phyloP scores from a whole-genome alignment of 495 filamentous ascomycete genomes.

The Tuber umbilicatum region DNA sequence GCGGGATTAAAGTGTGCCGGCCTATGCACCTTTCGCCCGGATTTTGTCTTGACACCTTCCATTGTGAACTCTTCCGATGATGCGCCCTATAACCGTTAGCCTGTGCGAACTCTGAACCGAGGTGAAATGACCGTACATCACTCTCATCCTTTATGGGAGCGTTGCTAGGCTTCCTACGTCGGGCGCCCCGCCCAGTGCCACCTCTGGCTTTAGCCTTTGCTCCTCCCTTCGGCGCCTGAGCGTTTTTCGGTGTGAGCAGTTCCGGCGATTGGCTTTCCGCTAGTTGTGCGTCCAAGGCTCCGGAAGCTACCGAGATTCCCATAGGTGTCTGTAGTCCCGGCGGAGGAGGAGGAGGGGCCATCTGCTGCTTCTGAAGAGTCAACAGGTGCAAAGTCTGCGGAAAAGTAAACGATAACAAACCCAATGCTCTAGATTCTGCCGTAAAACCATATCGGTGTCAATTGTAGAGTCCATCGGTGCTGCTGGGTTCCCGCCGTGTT shows the following conservation, averaged over 20 bases:
- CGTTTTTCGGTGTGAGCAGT: constrained; percentile 15
- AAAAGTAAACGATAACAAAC: constrained; percentile 5
- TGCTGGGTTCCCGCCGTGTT: background rate
- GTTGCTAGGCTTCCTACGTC: constrained; percentile 28
- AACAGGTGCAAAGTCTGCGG: constrained; percentile 15
- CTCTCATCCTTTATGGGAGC: constrained; percentile 36
- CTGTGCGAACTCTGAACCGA: background rate
- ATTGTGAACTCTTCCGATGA: constrained; percentile 42
- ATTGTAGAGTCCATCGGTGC: background rate
- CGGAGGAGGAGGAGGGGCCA: constrained; percentile 12
- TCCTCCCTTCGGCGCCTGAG: constrained; percentile 19
- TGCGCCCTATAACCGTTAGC: constrained; percentile 19
- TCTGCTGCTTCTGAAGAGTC: constrained; percentile 12
- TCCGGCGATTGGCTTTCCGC: constrained; percentile 15
- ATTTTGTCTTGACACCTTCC: constrained; percentile 59
- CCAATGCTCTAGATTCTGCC: constrained; percentile 30
- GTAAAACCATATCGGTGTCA: constrained; percentile 34
- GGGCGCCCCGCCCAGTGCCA: constrained; percentile 18
- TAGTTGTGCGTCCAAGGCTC: background rate
- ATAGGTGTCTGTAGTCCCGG: constrained; percentile 4
- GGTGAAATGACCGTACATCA: constrained; percentile 16
- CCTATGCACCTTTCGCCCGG: constrained; percentile 71
- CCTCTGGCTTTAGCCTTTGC: constrained; percentile 7
- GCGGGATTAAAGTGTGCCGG: constrained; percentile 64
- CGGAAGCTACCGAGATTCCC: constrained; percentile 4